These are phyloP conservation scores for Fonsecaea monophora DNA, from an alignment of 2,329 filamentous ascomycete species.

Conservation along the genomic window DNA sequence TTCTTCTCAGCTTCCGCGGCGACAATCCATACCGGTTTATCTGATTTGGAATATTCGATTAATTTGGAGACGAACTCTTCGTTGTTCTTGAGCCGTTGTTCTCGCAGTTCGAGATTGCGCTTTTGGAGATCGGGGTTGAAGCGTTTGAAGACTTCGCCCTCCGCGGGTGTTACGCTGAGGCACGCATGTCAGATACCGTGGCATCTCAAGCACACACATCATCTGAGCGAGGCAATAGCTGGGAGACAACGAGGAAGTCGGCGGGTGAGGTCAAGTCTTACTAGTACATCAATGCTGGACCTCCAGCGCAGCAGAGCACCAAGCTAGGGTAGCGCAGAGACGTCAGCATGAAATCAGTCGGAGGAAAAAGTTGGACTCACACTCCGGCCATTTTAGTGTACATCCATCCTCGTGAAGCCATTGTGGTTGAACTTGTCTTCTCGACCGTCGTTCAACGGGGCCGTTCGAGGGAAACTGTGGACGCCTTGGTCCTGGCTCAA, in stretches of 20 bases:
- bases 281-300: slow-evolving; percentile 81
- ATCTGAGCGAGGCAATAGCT: neutral
- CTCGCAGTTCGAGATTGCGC: slow-evolving; percentile 78
- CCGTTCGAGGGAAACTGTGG: neutral
- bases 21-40: slow-evolving; percentile 74
- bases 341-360: neutral
- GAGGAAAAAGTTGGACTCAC: slow-evolving; percentile 52
- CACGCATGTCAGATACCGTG: neutral
- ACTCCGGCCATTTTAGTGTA: slow-evolving; percentile 73
- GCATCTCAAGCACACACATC: neutral
- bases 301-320: slow-evolving; percentile 75
- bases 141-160: slow-evolving; percentile 87
- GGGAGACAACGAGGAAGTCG: neutral
- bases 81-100: slow-evolving; percentile 81
- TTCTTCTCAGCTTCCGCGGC: slow-evolving; percentile 51
- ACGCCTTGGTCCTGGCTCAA: neutral
- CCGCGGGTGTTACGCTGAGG: slow-evolving; percentile 65
- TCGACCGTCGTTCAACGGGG: neutral
- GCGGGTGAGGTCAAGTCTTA: slow-evolving; percentile 29
- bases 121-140: slow-evolving; percentile 97
- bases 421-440: slow-evolving; percentile 16
- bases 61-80: slow-evolving; percentile 83
- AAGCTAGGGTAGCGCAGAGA: slow-evolving; percentile 64
- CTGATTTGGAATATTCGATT: slow-evolving; percentile 87
- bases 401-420: slow-evolving; percentile 48